phyloP scores from a whole-genome alignment of 2,329 filamentous ascomycete genomes.

The Pseudodiploospora longispora region DNA sequence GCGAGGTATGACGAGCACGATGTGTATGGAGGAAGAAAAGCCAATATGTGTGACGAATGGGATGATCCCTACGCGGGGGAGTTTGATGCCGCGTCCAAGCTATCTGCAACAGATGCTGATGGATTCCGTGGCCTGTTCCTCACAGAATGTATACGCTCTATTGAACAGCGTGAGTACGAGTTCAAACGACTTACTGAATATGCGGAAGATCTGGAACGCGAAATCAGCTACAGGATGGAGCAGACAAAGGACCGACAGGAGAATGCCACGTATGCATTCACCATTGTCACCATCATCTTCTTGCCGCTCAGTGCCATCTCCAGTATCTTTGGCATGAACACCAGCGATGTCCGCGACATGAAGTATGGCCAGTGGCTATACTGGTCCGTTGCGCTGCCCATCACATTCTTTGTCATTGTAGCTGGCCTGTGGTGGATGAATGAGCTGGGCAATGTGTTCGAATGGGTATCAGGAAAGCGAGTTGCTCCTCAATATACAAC shows the following conservation, averaged over 20 bases:
- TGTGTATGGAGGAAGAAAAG: too few relatives aligned
- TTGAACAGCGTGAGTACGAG: constrained; percentile 30
- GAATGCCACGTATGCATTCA: constrained; percentile 41
- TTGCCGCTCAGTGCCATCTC: constrained; percentile 38
- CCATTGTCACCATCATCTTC: constrained; percentile 41
- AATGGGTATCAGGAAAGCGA: constrained; percentile 19
- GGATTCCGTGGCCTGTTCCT: constrained; percentile 31
- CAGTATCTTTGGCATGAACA: constrained; percentile 47
- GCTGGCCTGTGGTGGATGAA: constrained; percentile 35
- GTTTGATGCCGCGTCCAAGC: constrained; percentile 22
- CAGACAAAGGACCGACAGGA: constrained; percentile 37
- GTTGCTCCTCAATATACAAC: background rate
- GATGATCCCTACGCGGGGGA: constrained; percentile 11
- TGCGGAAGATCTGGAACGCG: constrained; percentile 21
- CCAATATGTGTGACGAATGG: too few relatives aligned
- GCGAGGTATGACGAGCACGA: too few relatives aligned
- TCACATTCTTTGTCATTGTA: constrained; percentile 33
- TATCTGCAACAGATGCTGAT: constrained; percentile 28
- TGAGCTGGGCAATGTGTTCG: constrained; percentile 28
- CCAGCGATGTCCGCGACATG: constrained; percentile 41
- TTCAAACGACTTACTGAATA: constrained; percentile 22
- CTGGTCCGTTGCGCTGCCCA: constrained; percentile 40
- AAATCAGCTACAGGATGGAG: constrained; percentile 27
- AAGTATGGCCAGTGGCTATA: constrained; percentile 39
- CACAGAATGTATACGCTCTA: constrained; percentile 27